phyloP scores from a whole-genome alignment of 116 monocot species.

The Dioscorea cayenensis region DNA sequence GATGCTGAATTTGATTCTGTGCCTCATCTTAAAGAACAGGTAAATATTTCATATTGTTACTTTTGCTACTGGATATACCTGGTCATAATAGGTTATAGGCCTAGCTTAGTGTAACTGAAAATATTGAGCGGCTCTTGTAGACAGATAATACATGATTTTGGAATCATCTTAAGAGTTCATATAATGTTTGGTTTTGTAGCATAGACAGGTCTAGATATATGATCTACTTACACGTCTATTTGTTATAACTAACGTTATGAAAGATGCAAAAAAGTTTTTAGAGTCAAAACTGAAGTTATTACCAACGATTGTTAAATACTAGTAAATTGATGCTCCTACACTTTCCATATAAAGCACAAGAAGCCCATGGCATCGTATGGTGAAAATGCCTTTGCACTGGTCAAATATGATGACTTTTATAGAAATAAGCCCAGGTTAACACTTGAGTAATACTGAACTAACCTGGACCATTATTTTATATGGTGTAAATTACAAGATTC shows the following conservation, averaged over 20 bases:
- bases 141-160: too few relatives aligned
- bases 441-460: neutral
- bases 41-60: constrained; percentile 4
- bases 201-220: too few relatives aligned
- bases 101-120: neutral
- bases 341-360: neutral
- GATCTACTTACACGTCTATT: too few relatives aligned
- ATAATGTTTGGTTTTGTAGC: too few relatives aligned
- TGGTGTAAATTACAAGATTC: neutral
- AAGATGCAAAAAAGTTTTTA: too few relatives aligned
- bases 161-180: too few relatives aligned
- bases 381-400: neutral
- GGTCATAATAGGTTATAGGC: neutral
- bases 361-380: neutral
- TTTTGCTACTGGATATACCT: neutral
- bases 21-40: constrained; percentile 84
- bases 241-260: too few relatives aligned
- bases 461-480: neutral
- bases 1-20: constrained; percentile 32
- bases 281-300: neutral
- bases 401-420: neutral
- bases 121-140: too few relatives aligned
- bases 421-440: neutral
- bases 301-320: neutral
- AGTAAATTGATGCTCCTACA: neutral